Percentiles rank a stretch among this genome's conserved stretches.
These are phyloP conservation scores for Ustilago sp. DNA, from an alignment of 1,284 basidiomycete species.

Conservation along the genomic window DNA sequence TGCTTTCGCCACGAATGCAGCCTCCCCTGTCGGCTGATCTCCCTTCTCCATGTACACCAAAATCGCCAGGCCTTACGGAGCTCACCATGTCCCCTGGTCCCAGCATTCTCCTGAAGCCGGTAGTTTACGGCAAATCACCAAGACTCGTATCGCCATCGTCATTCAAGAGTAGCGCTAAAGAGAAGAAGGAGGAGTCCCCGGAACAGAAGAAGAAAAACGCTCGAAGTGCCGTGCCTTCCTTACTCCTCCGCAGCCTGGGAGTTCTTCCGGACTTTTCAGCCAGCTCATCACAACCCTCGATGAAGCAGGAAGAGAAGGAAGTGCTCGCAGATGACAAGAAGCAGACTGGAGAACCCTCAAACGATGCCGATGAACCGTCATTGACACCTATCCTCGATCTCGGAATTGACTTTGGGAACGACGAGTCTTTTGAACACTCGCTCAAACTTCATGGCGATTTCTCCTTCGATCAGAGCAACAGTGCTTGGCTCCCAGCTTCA, in stretches of 20 bases:
- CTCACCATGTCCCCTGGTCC: conserved; percentile 49
- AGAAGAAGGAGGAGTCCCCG: conserved; percentile 15
- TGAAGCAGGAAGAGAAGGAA: conserved; percentile 13
- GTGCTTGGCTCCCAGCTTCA: conserved; percentile 10
- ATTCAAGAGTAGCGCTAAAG: conserved; percentile 5
- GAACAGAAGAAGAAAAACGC: conserved; percentile 43
- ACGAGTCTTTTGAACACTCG: conserved; percentile 32
- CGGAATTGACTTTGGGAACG: conserved; percentile 45
- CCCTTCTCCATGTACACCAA: conserved; percentile 26
- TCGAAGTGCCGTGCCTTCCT: conserved; percentile 47
- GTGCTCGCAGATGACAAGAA: conserved; percentile 8
- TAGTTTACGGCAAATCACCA: conserved; percentile 43
- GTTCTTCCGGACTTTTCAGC: conserved; percentile 29
- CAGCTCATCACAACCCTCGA: conserved; percentile 12
- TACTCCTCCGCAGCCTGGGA: conserved; percentile 52
- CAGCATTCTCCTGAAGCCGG: conserved; percentile 46
- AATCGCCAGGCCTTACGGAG: conserved; percentile 44
- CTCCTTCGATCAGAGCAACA: conserved; percentile 26
- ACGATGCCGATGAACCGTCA: conserved; percentile 39
- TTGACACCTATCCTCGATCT: conserved; percentile 55
- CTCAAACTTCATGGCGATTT: conserved; percentile 39
- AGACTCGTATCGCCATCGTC: conserved; percentile 22
- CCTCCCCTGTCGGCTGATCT: conserved; percentile 20
- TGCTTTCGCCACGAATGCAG: conserved; percentile 45
- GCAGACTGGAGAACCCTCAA: background rate